Conservation (phyloP, 331 rosid genomes). For the Phaseolus coccineus region DNA sequence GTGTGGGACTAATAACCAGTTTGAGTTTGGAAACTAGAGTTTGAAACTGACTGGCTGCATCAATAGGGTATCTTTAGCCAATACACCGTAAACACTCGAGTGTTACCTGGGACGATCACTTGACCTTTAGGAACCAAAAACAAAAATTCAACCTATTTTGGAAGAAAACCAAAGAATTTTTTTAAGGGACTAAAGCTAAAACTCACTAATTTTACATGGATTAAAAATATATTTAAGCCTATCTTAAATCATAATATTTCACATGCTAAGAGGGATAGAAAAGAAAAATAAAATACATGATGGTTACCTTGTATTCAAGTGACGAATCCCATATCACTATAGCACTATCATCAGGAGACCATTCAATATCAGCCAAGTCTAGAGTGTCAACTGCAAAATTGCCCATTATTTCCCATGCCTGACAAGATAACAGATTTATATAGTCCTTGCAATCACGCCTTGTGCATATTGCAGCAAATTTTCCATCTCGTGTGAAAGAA, state of each 20-base stretch:
- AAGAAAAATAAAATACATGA: constrained; percentile 20
- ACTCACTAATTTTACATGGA: no score
- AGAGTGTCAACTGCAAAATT: constrained; percentile 84
- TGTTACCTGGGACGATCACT: no score
- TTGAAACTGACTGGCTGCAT: neutral
- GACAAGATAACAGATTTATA: constrained; percentile 85
- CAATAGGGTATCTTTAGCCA: no score
- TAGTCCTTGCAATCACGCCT: constrained; percentile 97
- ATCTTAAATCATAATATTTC: constrained; percentile 14
- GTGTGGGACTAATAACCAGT: neutral
- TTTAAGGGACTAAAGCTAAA: neutral
- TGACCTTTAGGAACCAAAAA: no score
- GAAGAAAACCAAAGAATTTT: no score
- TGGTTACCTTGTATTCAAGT: constrained; percentile 87
- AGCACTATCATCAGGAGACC: constrained; percentile 99
- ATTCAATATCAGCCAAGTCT: constrained; percentile 90
- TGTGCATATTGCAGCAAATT: constrained; percentile 92
- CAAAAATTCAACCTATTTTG: no score
- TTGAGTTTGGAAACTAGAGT: neutral
- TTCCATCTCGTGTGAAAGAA: constrained; percentile 90
- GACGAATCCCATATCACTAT: constrained; percentile 95
- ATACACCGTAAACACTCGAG: no score
- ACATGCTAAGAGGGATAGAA: constrained; percentile 2
- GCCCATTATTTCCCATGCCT: constrained; percentile 97
- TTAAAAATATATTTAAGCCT: no score